Conservation (phyloP, 192 early-diverging fungal species). For the Entomortierella lignicola region DNA sequence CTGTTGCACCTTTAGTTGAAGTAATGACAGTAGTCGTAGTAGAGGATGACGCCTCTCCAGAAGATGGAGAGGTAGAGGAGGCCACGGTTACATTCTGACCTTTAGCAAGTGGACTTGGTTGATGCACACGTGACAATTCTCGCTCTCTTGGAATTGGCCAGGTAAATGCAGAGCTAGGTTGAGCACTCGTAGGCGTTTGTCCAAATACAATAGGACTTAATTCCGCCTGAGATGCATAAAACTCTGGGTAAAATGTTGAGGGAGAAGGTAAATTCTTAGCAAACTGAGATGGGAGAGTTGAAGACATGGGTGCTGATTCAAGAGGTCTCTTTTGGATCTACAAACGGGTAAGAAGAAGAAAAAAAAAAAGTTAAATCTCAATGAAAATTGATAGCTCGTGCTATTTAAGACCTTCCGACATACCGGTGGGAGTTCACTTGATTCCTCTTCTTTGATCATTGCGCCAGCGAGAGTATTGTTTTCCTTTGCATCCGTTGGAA, state of each 20-base stretch:
- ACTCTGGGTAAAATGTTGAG: slow-evolving; percentile 79
- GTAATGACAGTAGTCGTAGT: not conserved
- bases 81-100: slow-evolving; percentile 42
- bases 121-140: slow-evolving; percentile 54
- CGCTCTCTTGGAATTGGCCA: slow-evolving; percentile 70
- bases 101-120: slow-evolving; percentile 65
- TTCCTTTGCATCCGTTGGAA: slow-evolving; percentile 42
- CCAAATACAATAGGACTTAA: slow-evolving; percentile 82
- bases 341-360: not conserved
- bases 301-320: slow-evolving; percentile 57
- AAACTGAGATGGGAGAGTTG: slow-evolving; percentile 74
- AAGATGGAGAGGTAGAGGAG: slow-evolving; percentile 4
- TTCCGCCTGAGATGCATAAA: slow-evolving; percentile 77
- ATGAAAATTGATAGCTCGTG: not conserved
- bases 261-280: slow-evolving; percentile 81
- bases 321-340: slow-evolving; percentile 51
- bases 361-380: not conserved
- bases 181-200: slow-evolving; percentile 75
- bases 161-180: slow-evolving; percentile 68
- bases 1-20: not conserved
- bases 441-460: slow-evolving; percentile 49
- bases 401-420: not conserved
- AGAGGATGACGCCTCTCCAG: slow-evolving; percentile 12
- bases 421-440: slow-evolving; percentile 48
- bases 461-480: slow-evolving; percentile 39